Percentiles rank a stretch among this genome's conserved stretches.
Evolutionary conservation across 2,329 filamentous ascomycete genomes (phyloP).

Genomic region (Onygenales sp.): DNA sequence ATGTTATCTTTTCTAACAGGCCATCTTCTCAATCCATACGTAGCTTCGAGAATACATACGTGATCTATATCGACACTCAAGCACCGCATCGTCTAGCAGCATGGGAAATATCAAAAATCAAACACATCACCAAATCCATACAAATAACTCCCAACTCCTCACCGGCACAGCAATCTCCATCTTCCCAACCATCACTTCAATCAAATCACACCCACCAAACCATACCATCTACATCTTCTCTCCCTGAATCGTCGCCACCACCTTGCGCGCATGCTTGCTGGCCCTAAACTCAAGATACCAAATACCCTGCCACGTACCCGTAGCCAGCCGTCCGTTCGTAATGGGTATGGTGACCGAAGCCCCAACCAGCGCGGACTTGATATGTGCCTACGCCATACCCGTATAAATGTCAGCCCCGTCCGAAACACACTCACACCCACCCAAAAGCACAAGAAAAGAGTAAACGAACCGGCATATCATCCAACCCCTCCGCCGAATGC

Average conservation of each 20-base stretch:
- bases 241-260: conserved; percentile 91
- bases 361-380: conserved; percentile 83
- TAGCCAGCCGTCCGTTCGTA: conserved; percentile 66
- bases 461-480: conserved; percentile 78
- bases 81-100: too few relatives aligned
- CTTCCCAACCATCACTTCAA: too few relatives aligned
- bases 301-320: conserved; percentile 60
- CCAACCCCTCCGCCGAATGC: conserved; percentile 75
- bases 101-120: too few relatives aligned
- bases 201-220: too few relatives aligned
- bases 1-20: too few relatives aligned
- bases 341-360: conserved; percentile 89
- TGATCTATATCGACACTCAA: too few relatives aligned
- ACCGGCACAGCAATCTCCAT: too few relatives aligned
- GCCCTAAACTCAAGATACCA: conserved; percentile 89
- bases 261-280: conserved; percentile 64
- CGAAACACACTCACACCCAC: too few relatives aligned
- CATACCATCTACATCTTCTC: conserved; percentile 45
- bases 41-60: too few relatives aligned
- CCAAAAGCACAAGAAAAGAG: neutral
- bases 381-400: conserved; percentile 57
- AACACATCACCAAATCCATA: too few relatives aligned
- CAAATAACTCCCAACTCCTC: too few relatives aligned
- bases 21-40: too few relatives aligned
- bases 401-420: neutral